phyloP scores from a whole-genome alignment of 169 alveolate species.

The Theileria orientalis region DNA sequence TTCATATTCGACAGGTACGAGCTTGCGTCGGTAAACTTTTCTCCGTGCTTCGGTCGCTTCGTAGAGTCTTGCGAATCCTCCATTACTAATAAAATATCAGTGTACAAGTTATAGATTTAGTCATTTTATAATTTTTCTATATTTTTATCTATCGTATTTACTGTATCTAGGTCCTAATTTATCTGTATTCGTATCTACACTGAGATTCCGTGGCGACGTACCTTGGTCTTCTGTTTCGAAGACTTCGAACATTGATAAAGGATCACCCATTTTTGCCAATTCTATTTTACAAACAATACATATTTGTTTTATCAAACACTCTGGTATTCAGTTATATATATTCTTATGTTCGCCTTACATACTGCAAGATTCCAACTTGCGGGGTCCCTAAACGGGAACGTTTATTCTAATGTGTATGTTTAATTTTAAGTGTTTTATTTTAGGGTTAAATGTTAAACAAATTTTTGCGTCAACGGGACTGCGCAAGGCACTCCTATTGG shows the following conservation, averaged over 20 bases:
- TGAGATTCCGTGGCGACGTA: not conserved
- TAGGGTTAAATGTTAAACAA: not conserved
- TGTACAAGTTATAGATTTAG: not conserved
- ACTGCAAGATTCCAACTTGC: no score
- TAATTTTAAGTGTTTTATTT: not conserved
- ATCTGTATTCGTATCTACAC: no score
- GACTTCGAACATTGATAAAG: constrained; percentile 64
- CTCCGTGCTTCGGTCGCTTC: constrained; percentile 29
- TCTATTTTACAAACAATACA: not conserved
- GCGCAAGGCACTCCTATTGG: constrained; percentile 25
- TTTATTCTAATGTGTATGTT: not conserved
- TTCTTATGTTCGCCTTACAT: not conserved
- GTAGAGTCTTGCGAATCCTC: constrained; percentile 26
- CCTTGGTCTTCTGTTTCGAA: constrained; percentile 43
- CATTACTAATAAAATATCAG: not conserved
- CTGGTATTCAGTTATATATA: not conserved
- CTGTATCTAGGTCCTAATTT: no score
- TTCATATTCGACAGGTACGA: not conserved
- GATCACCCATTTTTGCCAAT: constrained; percentile 37
- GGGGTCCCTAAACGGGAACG: no score
- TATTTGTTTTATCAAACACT: no score
- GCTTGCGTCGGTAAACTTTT: constrained; percentile 6
- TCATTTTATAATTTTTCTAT: no score
- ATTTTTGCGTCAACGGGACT: not conserved
- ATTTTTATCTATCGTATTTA: no score